Percentiles rank a stretch among this genome's conserved stretches.
Evolutionary conservation across 768 basidiomycete genomes (phyloP).

Genomic region (Boletus tomentosulus): DNA sequence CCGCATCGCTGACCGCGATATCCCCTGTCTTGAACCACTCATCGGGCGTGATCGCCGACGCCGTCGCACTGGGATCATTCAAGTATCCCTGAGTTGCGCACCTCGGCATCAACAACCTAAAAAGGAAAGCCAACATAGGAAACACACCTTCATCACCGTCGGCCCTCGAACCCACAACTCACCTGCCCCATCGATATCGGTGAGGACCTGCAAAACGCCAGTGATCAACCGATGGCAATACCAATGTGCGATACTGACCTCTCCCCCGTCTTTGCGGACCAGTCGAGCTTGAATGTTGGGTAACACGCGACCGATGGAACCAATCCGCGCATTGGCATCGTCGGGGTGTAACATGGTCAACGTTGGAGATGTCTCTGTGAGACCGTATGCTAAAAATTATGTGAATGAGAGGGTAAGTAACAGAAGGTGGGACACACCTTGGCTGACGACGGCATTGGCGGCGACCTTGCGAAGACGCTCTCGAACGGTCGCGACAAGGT

Average conservation of each 20-base stretch:
- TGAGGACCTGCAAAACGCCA: constrained; percentile 18
- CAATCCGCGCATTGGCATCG: constrained; percentile 46
- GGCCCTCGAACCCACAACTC: constrained; percentile 83
- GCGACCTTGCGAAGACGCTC: constrained; percentile 40
- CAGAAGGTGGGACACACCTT: constrained; percentile 39
- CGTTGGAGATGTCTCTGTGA: constrained; percentile 81
- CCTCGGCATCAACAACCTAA: not conserved
- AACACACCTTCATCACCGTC: constrained; percentile 67
- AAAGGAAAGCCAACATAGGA: not conserved
- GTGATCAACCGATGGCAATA: not conserved
- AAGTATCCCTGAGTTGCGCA: constrained; percentile 58
- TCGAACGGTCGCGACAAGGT: constrained; percentile 50
- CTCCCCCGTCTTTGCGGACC: constrained; percentile 58
- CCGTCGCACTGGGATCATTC: constrained; percentile 67
- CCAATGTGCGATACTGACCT: constrained; percentile 16
- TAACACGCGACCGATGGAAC: constrained; percentile 64
- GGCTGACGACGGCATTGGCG: constrained; percentile 39
- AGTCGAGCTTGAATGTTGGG: constrained; percentile 76
- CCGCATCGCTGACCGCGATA: constrained; percentile 58
- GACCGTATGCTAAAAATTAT: constrained; percentile 55
- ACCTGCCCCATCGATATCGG: constrained; percentile 45
- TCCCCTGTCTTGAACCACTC: constrained; percentile 92
- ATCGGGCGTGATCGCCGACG: constrained; percentile 61
- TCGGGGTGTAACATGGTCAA: constrained; percentile 50
- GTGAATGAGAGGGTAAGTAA: not conserved